Conservation (phyloP, 2,329 filamentous ascomycete species). For the Beauveria australis region DNA sequence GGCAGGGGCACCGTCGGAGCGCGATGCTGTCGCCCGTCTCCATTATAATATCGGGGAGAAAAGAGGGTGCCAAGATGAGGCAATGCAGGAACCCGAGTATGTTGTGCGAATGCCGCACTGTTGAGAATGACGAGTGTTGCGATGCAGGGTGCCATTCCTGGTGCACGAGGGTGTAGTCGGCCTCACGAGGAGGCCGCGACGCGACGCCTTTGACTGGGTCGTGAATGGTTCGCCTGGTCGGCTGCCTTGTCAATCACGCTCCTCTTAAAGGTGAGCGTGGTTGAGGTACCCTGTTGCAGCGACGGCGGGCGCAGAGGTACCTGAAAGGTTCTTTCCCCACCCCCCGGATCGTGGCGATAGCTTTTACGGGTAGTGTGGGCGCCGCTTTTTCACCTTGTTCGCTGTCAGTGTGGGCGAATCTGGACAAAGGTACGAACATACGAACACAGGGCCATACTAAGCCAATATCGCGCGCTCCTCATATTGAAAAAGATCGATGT, state of each 20-base stretch:
- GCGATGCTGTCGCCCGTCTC: background rate
- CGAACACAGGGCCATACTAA: too few relatives aligned
- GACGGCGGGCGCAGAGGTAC: background rate
- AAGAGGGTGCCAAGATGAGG: background rate
- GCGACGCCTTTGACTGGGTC: conserved; percentile 2
- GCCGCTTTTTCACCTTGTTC: background rate
- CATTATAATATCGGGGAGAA: background rate
- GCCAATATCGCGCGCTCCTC: too few relatives aligned
- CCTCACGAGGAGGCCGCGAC: background rate
- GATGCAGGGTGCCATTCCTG: background rate
- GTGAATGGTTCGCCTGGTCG: conserved; percentile 12
- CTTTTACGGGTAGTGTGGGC: background rate
- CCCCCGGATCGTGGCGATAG: conserved; percentile 5
- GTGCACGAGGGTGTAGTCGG: background rate
- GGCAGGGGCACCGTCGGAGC: background rate
- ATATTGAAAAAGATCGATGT: too few relatives aligned
- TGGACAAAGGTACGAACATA: too few relatives aligned
- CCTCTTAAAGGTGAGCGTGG: background rate
- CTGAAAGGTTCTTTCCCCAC: background rate
- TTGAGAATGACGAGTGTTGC: background rate
- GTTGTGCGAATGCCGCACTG: background rate
- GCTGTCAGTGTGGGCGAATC: background rate
- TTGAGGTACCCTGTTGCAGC: background rate
- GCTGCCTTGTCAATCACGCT: conserved; percentile 12
- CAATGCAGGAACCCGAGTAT: conserved; percentile 6